Evolutionary conservation across 345 rosid species (phyloP).

Genomic region (Linum usitatissimum): DNA sequence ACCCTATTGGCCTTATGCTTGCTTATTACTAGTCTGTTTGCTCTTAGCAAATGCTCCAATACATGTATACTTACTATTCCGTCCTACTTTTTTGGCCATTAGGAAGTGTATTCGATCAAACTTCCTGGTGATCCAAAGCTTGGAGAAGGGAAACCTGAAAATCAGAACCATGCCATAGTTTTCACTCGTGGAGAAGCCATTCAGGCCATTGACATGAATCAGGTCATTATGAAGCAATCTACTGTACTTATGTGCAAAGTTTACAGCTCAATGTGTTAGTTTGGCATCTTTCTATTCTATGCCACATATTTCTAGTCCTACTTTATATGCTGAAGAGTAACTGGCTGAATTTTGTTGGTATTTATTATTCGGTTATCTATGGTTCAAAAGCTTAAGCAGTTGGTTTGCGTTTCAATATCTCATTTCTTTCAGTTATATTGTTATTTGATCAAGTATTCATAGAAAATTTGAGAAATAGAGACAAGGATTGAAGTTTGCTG

Average conservation of each 20-base stretch:
- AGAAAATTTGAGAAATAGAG: too few relatives aligned
- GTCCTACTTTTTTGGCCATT: background rate
- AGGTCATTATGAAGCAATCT: conserved; percentile 34
- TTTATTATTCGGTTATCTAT: too few relatives aligned
- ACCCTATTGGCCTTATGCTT: background rate
- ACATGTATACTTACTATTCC: background rate
- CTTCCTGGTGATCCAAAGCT: conserved; percentile 98
- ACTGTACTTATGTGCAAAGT: background rate
- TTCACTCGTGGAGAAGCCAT: conserved; percentile 98
- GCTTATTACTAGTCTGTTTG: background rate
- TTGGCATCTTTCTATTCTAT: too few relatives aligned
- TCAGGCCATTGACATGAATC: conserved; percentile 98
- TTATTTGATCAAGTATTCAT: too few relatives aligned
- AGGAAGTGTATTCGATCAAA: conserved; percentile 91
- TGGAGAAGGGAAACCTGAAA: conserved; percentile 99
- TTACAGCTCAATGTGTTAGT: too few relatives aligned
- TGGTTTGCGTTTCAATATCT: too few relatives aligned
- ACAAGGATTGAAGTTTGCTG: too few relatives aligned
- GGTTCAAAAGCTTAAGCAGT: too few relatives aligned
- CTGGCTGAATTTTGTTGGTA: too few relatives aligned
- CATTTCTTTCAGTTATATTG: too few relatives aligned
- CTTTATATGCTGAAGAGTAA: too few relatives aligned
- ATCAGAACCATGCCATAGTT: conserved; percentile 90
- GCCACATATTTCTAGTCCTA: too few relatives aligned
- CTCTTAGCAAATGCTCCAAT: background rate